Evolutionary conservation across 2,329 filamentous ascomycete species (phyloP).

Genomic region (Sphaerulina vaccinii): DNA sequence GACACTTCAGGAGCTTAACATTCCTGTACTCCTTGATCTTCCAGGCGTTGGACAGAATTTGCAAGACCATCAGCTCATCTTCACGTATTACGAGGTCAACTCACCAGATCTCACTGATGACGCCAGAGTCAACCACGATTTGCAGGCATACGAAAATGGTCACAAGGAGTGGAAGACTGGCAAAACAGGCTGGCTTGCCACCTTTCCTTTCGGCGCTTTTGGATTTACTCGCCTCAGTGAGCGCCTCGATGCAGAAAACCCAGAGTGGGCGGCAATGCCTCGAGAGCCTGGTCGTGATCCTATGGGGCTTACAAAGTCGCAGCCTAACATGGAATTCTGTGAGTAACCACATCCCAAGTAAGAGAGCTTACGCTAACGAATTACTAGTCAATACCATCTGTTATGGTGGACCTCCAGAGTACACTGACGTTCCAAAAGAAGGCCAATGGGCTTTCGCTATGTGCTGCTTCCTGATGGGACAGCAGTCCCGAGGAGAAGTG

Average conservation of each 20-base stretch:
- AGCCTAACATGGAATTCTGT: constrained; percentile 64
- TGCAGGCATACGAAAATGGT: constrained; percentile 50
- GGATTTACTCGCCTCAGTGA: constrained; percentile 62
- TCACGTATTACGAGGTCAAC: constrained; percentile 61
- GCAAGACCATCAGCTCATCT: constrained; percentile 40
- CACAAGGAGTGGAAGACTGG: constrained; percentile 58
- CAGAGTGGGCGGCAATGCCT: constrained; percentile 53
- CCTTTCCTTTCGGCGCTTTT: constrained; percentile 63
- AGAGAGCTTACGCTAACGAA: too few species aligned
- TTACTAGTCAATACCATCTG: too few species aligned
- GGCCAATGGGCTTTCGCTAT: constrained; percentile 58
- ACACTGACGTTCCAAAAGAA: constrained; percentile 53
- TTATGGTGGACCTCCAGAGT: constrained; percentile 61
- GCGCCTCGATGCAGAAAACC: constrained; percentile 52
- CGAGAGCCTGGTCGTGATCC: constrained; percentile 55
- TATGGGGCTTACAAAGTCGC: constrained; percentile 57
- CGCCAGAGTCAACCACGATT: constrained; percentile 55
- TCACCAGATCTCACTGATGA: constrained; percentile 56
- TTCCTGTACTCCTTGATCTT: constrained; percentile 48
- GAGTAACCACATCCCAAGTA: constrained; percentile 43
- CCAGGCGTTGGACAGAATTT: constrained; percentile 54
- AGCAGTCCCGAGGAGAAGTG: constrained; percentile 58
- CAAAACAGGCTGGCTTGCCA: constrained; percentile 58
- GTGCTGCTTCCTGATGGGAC: constrained; percentile 58
- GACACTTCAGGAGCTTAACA: constrained; percentile 43